Conservation (phyloP, 2,329 filamentous ascomycete genomes). For the Scedosporium aurantiacum region DNA sequence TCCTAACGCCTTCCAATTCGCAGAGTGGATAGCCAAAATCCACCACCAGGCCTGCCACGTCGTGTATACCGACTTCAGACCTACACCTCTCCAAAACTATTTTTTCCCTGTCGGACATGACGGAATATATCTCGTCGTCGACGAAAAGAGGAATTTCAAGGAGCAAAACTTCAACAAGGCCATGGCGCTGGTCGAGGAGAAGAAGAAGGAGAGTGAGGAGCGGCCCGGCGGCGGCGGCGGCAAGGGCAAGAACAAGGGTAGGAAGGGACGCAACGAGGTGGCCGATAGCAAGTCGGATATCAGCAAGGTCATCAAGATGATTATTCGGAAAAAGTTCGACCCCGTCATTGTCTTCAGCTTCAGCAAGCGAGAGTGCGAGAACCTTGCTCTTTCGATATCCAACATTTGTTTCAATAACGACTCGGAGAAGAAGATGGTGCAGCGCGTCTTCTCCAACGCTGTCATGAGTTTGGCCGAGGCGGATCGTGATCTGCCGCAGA, state of each 20-base stretch:
- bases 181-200: slow-evolving; percentile 81
- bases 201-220: slow-evolving; percentile 73
- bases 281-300: slow-evolving; percentile 67
- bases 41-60: slow-evolving; percentile 97
- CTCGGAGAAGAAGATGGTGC: slow-evolving; percentile 87
- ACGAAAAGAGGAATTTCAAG: slow-evolving; percentile 91
- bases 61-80: slow-evolving; percentile 96
- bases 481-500: slow-evolving; percentile 80
- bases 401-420: slow-evolving; percentile 90
- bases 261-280: slow-evolving; percentile 64
- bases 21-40: slow-evolving; percentile 97
- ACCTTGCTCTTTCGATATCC: slow-evolving; percentile 77
- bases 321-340: slow-evolving; percentile 94
- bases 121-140: slow-evolving; percentile 87
- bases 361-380: slow-evolving; percentile 94
- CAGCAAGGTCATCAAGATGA: slow-evolving; percentile 97
- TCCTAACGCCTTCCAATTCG: slow-evolving; percentile 97
- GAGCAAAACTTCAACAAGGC: slow-evolving; percentile 97
- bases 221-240: slow-evolving; percentile 20
- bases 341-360: slow-evolving; percentile 99
- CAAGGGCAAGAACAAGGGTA: slow-evolving; percentile 80
- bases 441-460: slow-evolving; percentile 86
- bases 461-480: slow-evolving; percentile 88
- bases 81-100: slow-evolving; percentile 93
- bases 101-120: slow-evolving; percentile 90